phyloP scores from a whole-genome alignment of 306 rosid genomes.

The Dryas alaskensis region DNA sequence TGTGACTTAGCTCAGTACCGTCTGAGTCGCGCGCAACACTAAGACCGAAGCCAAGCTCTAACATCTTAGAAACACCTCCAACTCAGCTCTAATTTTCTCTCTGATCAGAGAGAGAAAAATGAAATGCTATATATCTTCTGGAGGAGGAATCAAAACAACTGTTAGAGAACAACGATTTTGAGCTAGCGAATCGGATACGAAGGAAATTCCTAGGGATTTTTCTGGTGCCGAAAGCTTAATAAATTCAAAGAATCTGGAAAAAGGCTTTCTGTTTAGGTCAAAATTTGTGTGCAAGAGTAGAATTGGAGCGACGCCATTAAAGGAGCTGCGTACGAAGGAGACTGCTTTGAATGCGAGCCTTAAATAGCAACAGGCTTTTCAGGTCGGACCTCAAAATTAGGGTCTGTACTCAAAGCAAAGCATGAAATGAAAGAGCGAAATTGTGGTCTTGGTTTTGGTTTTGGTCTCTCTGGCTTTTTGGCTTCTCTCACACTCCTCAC shows the following conservation, averaged over 20 bases:
- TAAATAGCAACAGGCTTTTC: conserved; percentile 23
- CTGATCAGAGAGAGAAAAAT: background rate
- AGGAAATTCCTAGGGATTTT: background rate
- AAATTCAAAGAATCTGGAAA: conserved; percentile 1
- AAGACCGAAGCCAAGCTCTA: conserved; percentile 33
- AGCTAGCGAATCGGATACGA: conserved; percentile 14
- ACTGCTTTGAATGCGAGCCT: conserved; percentile 12
- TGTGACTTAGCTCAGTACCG: conserved; percentile 35
- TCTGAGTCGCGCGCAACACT: conserved; percentile 56
- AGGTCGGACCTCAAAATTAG: conserved; percentile 36
- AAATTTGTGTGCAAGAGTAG: conserved; percentile 1
- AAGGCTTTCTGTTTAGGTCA: background rate
- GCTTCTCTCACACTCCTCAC: background rate
- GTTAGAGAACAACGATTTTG: background rate
- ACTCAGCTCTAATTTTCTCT: background rate
- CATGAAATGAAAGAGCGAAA: background rate
- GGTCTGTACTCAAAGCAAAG: conserved; percentile 19
- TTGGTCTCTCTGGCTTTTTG: background rate
- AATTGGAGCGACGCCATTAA: conserved; percentile 28
- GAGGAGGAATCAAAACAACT: background rate
- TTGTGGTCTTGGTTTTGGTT: background rate
- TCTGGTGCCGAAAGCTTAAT: background rate
- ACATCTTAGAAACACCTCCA: conserved; percentile 40
- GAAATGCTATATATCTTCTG: background rate
- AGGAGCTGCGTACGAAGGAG: conserved; percentile 13